Evolutionary conservation across 257 asterid species (phyloP).

Genomic region (Fraxinus anomala): DNA sequence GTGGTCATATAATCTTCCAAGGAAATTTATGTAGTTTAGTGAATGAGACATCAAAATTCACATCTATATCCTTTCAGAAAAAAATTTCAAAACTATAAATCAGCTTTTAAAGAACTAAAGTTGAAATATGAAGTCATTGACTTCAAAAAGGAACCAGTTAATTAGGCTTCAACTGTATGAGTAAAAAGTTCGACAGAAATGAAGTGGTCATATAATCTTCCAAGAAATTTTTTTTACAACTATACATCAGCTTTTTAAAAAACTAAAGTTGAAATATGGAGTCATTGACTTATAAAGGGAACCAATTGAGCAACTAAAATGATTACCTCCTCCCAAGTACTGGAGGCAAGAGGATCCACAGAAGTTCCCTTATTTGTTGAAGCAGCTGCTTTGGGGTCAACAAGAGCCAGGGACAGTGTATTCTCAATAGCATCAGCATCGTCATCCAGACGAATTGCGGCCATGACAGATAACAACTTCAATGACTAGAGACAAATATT

Average conservation of each 20-base stretch:
- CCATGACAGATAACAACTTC: slow-evolving; percentile 81
- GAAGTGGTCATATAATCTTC: not conserved
- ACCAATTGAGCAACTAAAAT: not conserved
- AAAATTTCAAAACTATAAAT: not conserved
- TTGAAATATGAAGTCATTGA: not conserved
- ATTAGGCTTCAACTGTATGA: not conserved
- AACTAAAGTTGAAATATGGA: not conserved
- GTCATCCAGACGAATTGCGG: slow-evolving; percentile 79
- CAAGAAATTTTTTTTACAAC: not conserved
- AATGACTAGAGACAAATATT: slow-evolving; percentile 55
- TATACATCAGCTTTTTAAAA: not conserved
- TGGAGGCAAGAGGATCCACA: slow-evolving; percentile 79
- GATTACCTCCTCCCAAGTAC: slow-evolving; percentile 86
- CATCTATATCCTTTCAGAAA: not conserved
- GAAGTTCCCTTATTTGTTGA: slow-evolving; percentile 56
- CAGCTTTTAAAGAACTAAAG: not conserved
- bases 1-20: slow-evolving; percentile 14
- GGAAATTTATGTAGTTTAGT: not conserved
- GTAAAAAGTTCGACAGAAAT: not conserved
- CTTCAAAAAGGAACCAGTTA: not conserved
- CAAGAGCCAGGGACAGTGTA: slow-evolving; percentile 67
- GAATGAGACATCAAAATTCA: not conserved
- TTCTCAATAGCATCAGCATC: slow-evolving; percentile 67
- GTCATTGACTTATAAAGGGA: not conserved
- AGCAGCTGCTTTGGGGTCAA: slow-evolving; percentile 61